Conservation (phyloP, 2,329 filamentous ascomycete species). For the Didymella pinodella region DNA sequence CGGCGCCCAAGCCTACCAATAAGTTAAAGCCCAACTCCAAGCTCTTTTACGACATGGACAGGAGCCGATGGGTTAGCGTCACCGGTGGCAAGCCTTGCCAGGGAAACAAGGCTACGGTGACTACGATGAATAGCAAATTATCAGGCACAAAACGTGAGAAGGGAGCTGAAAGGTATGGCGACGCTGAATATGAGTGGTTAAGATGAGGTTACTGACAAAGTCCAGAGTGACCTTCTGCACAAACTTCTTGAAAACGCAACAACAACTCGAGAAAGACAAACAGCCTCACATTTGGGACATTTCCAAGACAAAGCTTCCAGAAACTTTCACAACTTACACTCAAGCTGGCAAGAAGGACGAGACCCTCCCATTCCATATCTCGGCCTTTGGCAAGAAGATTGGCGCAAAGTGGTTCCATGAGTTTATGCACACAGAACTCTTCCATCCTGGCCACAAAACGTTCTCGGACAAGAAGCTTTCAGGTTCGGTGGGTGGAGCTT, state of each 20-base stretch:
- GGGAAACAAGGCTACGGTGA: conserved; percentile 18
- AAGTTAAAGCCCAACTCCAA: neutral
- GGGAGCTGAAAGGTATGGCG: conserved; percentile 3
- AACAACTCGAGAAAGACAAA: conserved; percentile 19
- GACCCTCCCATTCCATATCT: conserved; percentile 21
- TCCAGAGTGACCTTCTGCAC: conserved; percentile 20
- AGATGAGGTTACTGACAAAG: neutral
- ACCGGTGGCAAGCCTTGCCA: conserved; percentile 22
- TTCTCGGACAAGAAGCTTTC: conserved; percentile 18
- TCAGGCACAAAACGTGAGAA: conserved; percentile 6
- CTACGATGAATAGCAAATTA: conserved; percentile 11
- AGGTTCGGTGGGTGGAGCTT: conserved; percentile 13
- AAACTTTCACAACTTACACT: conserved; percentile 18
- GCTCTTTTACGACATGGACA: conserved; percentile 19
- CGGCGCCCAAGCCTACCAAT: conserved; percentile 7
- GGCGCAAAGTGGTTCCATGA: conserved; percentile 25
- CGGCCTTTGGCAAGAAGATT: conserved; percentile 18
- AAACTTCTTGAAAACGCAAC: conserved; percentile 10
- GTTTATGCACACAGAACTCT: conserved; percentile 21
- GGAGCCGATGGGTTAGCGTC: conserved; percentile 9
- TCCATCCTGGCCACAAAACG: conserved; percentile 9
- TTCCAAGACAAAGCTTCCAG: conserved; percentile 15
- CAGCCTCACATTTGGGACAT: conserved; percentile 23
- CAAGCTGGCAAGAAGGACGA: conserved; percentile 13
- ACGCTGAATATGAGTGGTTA: neutral